Conservation (phyloP, 1,284 basidiomycete genomes). For the Papiliotrema terrestris region DNA sequence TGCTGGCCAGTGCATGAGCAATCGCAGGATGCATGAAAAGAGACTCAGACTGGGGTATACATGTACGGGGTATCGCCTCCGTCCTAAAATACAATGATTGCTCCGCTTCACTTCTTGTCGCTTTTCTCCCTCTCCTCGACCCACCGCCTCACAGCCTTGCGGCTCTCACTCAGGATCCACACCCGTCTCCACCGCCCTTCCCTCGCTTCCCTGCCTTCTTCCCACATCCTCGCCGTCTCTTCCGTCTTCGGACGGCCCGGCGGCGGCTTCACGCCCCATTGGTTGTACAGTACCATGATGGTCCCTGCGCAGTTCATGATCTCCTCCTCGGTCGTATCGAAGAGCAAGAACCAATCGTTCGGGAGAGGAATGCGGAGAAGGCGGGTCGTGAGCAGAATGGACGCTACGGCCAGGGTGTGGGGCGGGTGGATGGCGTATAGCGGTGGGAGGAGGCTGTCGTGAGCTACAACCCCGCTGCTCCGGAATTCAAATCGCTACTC, state of each 20-base stretch:
- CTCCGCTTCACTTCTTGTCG: not conserved
- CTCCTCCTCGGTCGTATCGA: conserved; percentile 81
- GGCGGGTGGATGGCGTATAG: conserved; percentile 84
- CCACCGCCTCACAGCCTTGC: conserved; percentile 50
- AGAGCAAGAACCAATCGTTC: conserved; percentile 80
- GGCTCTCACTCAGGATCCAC: conserved; percentile 53
- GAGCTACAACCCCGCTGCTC: not conserved
- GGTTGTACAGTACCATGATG: conserved; percentile 65
- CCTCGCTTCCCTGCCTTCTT: conserved; percentile 8
- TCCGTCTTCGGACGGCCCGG: not conserved
- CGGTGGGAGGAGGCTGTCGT: conserved; percentile 74
- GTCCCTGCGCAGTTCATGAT: conserved; percentile 73
- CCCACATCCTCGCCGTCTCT: conserved; percentile 49
- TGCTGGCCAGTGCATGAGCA: too few species aligned
- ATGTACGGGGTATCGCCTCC: conserved; percentile 5
- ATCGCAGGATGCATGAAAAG: not conserved
- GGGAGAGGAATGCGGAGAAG: conserved; percentile 69
- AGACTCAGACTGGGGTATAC: not conserved
- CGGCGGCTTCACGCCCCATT: conserved; percentile 32
- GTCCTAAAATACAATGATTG: not conserved
- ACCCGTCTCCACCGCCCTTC: conserved; percentile 55
- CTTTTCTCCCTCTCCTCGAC: conserved; percentile 51
- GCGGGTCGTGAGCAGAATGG: conserved; percentile 72
- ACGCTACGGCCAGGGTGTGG: conserved; percentile 80
- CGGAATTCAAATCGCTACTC: conserved; percentile 38